These are phyloP conservation scores for Cordyceps sp. DNA, from an alignment of 2,329 filamentous ascomycete genomes.

Conservation along the genomic window DNA sequence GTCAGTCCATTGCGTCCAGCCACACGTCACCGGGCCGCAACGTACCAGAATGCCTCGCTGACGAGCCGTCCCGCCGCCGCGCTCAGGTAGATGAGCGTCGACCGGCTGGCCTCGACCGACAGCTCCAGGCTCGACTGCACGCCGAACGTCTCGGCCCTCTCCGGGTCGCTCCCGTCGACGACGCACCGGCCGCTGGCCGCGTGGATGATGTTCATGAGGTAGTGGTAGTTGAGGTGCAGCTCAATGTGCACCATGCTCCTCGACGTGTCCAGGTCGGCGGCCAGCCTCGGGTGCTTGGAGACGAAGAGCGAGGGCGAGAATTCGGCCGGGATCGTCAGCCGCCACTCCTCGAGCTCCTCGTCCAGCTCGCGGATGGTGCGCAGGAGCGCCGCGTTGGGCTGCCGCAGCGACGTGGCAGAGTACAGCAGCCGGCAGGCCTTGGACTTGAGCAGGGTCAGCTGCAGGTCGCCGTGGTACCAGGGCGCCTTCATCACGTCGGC, in stretches of 20 bases:
- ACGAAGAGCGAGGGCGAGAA: constrained; percentile 31
- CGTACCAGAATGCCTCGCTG: constrained; percentile 32
- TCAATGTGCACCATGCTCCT: constrained; percentile 28
- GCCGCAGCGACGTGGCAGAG: constrained; percentile 27
- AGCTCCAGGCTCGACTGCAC: constrained; percentile 35
- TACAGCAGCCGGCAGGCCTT: constrained; percentile 30
- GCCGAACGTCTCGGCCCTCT: constrained; percentile 16
- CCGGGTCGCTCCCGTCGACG: constrained; percentile 9
- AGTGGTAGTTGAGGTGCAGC: constrained; percentile 36
- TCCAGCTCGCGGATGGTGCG: constrained; percentile 38
- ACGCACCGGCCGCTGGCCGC: constrained; percentile 34
- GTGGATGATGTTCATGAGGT: constrained; percentile 37
- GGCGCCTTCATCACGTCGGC: constrained; percentile 2
- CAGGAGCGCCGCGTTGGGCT: constrained; percentile 36
- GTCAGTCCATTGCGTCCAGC: too few species aligned
- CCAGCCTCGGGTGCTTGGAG: constrained; percentile 9
- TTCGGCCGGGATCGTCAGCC: constrained; percentile 25
- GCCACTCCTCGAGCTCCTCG: constrained; percentile 37
- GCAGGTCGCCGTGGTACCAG: constrained; percentile 28
- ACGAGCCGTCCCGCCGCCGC: constrained; percentile 23
- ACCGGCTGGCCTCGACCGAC: constrained; percentile 37
- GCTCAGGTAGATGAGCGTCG: constrained; percentile 31
- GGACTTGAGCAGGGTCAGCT: constrained; percentile 33
- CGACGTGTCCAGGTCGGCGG: constrained; percentile 9
- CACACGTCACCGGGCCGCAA: too few species aligned